Percentiles rank a stretch among this genome's conserved stretches.
Evolutionary conservation across 371 early-diverging fungal species (phyloP).

Genomic region (Mortierella sp.): DNA sequence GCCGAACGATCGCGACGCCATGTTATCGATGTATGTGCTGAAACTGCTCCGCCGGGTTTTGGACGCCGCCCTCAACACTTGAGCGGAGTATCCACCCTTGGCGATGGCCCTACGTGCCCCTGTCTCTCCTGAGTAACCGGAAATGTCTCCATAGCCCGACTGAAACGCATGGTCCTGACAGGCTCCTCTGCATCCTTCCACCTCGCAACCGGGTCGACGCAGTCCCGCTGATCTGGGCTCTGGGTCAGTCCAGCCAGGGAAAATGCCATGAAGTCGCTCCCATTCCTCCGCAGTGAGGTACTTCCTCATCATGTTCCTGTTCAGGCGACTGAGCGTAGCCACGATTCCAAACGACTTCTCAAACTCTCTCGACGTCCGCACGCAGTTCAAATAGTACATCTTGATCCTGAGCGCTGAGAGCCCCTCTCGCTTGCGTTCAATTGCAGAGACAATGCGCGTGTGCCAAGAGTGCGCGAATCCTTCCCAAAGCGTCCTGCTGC

Average conservation of each 20-base stretch:
- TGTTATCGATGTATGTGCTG: conserved; percentile 50
- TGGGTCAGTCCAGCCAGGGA: conserved; percentile 14
- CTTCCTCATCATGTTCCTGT: conserved; percentile 30
- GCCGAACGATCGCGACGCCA: conserved; percentile 39
- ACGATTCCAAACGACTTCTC: conserved; percentile 46
- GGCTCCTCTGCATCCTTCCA: conserved; percentile 19
- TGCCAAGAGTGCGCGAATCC: conserved; percentile 56
- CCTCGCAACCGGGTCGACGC: conserved; percentile 11
- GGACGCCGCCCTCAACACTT: conserved; percentile 7
- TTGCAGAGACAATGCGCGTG: conserved; percentile 35
- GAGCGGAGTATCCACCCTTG: conserved; percentile 16
- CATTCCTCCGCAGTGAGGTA: conserved; percentile 36
- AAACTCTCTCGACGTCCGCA: conserved; percentile 45
- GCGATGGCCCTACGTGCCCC: conserved; percentile 24
- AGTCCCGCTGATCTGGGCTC: conserved; percentile 13
- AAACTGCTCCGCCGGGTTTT: conserved; percentile 52
- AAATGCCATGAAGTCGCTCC: conserved; percentile 20
- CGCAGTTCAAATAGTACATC: conserved; percentile 57
- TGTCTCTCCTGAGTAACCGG: conserved; percentile 4
- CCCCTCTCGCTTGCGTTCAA: conserved; percentile 43
- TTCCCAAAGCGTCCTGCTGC: conserved; percentile 51
- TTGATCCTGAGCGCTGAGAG: conserved; percentile 54
- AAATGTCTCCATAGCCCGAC: background rate
- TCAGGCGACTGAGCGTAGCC: conserved; percentile 33
- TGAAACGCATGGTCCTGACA: conserved; percentile 28